Evolutionary conservation across 495 filamentous ascomycete species (phyloP), one percentile per base, ranked within the genome.

Genomic region (Tirmania nivea): DNA sequence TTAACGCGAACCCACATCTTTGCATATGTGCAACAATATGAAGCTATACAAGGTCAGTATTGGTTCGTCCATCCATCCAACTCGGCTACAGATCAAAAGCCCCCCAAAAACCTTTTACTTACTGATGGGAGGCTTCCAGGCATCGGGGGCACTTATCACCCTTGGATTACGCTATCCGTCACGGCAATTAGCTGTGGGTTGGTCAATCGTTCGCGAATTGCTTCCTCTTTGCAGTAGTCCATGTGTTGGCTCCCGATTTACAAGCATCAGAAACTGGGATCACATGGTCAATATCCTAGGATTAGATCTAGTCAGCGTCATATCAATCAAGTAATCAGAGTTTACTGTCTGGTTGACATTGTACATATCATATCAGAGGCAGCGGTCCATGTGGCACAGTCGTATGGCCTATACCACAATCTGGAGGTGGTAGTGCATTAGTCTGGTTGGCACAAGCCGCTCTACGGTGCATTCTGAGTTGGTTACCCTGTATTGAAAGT

Each of bases 1-100:
- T 87, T 86, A 42, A 87, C 79, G 54, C 70, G 70, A 11, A 84
- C 71, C 75, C 78, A 87, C 66, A 78, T 75, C 63, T 73, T 70
- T 7, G 81, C 81, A 55, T 87, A 87, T 0, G 75, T 81, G 73
- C 83, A 87, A 58, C 80, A 73, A 63, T 79, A 85, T n/a, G 72
- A 74, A 1, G 65, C 73, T 64, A 11, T 9, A 20, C 11, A 35
- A 19, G 10, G 34, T 63, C 21, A 58, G 35, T 34, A 48, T 53
- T 34, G 9, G n/a, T 37, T n/a, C 10, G n/a, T n/a, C n/a, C n/a
- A n/a, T n/a, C n/a, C n/a, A 31, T 1, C 25, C 25, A 31, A 31
- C 25, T 31, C 25, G 25, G 25, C 7, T 57, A 34, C 10, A 8
- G n/a, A 52, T 10, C 10, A n/a, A n/a, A n/a, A n/a, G n/a, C n/a